Evolutionary conservation across 2,329 filamentous ascomycete species (phyloP).

Genomic region (Trichoderma afroharzianum): DNA sequence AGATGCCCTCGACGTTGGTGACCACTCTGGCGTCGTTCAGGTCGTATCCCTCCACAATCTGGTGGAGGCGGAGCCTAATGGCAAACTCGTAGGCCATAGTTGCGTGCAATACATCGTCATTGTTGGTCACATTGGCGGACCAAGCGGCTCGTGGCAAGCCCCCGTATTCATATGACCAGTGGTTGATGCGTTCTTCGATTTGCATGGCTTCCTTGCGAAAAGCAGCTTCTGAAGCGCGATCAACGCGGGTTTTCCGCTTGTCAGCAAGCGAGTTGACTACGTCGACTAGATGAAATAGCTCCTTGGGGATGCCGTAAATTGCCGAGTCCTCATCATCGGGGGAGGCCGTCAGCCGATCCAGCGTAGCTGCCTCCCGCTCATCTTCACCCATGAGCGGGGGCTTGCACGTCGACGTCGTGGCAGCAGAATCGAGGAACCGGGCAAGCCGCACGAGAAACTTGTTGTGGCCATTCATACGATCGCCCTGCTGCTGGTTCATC

Average conservation of each 20-base stretch:
- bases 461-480: conserved; percentile 36
- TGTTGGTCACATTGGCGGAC: conserved; percentile 20
- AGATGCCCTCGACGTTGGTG: conserved; percentile 32
- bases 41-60: conserved; percentile 41
- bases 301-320: conserved; percentile 36
- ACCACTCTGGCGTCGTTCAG: conserved; percentile 33
- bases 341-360: conserved; percentile 26
- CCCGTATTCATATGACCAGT: conserved; percentile 35
- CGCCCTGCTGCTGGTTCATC: conserved; percentile 30
- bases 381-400: conserved; percentile 34
- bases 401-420: conserved; percentile 33
- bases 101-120: conserved; percentile 32
- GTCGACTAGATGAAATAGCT: conserved; percentile 34
- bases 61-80: conserved; percentile 40
- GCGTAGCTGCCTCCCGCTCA: conserved; percentile 26
- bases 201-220: conserved; percentile 30
- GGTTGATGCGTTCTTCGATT: conserved; percentile 35
- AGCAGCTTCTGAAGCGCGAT: conserved; percentile 28
- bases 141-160: conserved; percentile 26
- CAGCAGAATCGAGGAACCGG: conserved; percentile 33
- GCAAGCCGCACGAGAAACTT: conserved; percentile 35
- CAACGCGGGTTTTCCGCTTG: conserved; percentile 31
- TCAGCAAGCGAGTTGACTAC: conserved; percentile 32
- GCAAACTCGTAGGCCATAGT: conserved; percentile 40
- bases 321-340: conserved; percentile 33